Evolutionary conservation across 2,329 filamentous ascomycete species (phyloP).

Genomic region (Cladobotryum mycophilum): DNA sequence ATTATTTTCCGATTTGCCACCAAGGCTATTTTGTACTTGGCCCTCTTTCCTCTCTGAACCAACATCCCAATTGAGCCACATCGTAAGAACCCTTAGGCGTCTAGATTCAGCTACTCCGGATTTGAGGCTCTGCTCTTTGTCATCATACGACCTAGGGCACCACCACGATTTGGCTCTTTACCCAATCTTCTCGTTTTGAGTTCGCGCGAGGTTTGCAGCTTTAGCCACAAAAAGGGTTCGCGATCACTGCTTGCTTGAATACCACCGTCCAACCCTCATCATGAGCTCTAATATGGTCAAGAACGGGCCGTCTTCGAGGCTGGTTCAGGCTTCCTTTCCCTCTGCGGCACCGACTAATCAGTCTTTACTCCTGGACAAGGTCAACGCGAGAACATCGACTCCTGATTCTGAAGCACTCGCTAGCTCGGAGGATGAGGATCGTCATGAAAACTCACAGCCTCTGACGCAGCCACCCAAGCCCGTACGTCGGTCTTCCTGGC

Average conservation of each 20-base stretch:
- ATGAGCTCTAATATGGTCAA: slow-evolving; percentile 51
- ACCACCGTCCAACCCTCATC: slow-evolving; percentile 15
- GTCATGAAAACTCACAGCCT: slow-evolving; percentile 46
- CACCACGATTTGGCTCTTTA: neutral
- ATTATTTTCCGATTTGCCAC: too few species aligned
- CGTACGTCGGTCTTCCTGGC: slow-evolving; percentile 71
- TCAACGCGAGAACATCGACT: slow-evolving; percentile 73
- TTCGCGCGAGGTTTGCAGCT: too few species aligned
- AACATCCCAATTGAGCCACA: neutral
- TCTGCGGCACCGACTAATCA: slow-evolving; percentile 51
- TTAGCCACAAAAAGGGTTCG: too few species aligned
- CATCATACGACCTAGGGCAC: neutral
- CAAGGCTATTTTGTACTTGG: neutral
- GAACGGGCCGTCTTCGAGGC: slow-evolving; percentile 44
- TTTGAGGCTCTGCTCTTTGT: too few species aligned
- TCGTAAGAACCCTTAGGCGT: neutral
- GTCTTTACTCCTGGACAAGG: slow-evolving; percentile 65
- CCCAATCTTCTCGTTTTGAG: neutral
- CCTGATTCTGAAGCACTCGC: slow-evolving; percentile 91
- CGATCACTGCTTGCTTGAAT: too few species aligned
- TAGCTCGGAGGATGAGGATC: slow-evolving; percentile 87
- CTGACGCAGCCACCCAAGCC: slow-evolving; percentile 51
- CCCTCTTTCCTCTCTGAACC: neutral
- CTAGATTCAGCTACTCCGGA: neutral
- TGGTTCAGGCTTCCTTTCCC: slow-evolving; percentile 40